phyloP scores from a whole-genome alignment of 305 asterid genomes.

The Fraxinus velutina region DNA sequence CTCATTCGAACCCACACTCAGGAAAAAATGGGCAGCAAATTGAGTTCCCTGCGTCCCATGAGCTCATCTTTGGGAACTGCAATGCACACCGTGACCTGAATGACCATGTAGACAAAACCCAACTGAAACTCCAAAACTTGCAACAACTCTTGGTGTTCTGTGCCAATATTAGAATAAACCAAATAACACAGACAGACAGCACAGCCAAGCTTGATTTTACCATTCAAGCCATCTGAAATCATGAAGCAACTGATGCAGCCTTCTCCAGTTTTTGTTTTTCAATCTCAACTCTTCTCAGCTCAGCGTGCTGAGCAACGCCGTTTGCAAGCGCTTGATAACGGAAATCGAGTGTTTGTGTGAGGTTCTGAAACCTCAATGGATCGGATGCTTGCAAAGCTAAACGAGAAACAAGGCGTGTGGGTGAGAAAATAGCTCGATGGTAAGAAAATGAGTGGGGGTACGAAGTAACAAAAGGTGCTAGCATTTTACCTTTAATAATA shows the following conservation, averaged over 20 bases:
- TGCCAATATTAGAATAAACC: constrained; percentile 35
- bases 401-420: background rate
- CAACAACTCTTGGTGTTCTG: constrained; percentile 24
- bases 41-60: constrained; percentile 21
- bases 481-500: constrained; percentile 60
- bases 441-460: background rate
- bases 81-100: constrained; percentile 27
- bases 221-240: constrained; percentile 25
- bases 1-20: constrained; percentile 25
- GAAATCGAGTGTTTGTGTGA: constrained; percentile 75
- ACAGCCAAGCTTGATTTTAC: constrained; percentile 23
- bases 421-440: constrained; percentile 8
- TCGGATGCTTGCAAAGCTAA: constrained; percentile 81
- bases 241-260: constrained; percentile 53
- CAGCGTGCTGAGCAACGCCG: constrained; percentile 98
- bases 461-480: background rate
- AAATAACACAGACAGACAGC: constrained; percentile 26
- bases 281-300: constrained; percentile 65
- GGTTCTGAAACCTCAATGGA: constrained; percentile 84
- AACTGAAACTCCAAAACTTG: constrained; percentile 27
- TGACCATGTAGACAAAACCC: constrained; percentile 23
- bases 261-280: constrained; percentile 77
- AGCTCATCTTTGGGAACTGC: constrained; percentile 21
- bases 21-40: constrained; percentile 30
- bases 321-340: constrained; percentile 84